Evolutionary conservation across 345 rosid genomes (phyloP).

Genomic region (Rhodamnia argentea): DNA sequence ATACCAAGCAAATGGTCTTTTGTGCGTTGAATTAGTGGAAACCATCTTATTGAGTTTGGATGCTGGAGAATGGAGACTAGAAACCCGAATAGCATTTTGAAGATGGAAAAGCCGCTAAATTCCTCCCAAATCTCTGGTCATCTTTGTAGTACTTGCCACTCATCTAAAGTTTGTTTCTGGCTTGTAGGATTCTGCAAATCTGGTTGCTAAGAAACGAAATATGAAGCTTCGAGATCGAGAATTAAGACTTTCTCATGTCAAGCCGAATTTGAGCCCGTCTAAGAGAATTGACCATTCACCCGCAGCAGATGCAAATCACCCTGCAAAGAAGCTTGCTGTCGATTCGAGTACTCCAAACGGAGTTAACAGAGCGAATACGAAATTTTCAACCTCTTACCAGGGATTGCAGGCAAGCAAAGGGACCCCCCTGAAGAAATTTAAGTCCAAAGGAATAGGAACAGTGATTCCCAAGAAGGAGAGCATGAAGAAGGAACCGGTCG

Average conservation of each 20-base stretch:
- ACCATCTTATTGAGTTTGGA: neutral
- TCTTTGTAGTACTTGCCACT: neutral
- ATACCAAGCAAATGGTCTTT: neutral
- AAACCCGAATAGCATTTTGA: neutral
- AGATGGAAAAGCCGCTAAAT: neutral
- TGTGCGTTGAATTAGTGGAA: neutral
- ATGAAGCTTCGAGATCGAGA: constrained; percentile 74
- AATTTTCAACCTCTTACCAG: constrained; percentile 49
- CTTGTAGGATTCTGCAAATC: constrained; percentile 69
- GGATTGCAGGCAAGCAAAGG: constrained; percentile 81
- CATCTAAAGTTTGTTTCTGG: neutral
- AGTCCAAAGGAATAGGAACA: constrained; percentile 17
- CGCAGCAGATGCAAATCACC: constrained; percentile 16
- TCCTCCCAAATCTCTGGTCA: neutral
- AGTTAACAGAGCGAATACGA: constrained; percentile 7
- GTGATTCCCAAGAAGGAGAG: constrained; percentile 23
- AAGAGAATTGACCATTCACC: constrained; percentile 46
- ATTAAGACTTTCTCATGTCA: constrained; percentile 54
- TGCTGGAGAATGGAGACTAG: neutral
- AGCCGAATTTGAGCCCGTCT: constrained; percentile 45
- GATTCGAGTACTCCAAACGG: constrained; percentile 31
- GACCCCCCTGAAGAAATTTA: constrained; percentile 39
- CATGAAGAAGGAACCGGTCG: constrained; percentile 10
- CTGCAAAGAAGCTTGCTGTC: constrained; percentile 31
- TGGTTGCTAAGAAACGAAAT: constrained; percentile 45